Evolutionary conservation across 2,329 filamentous ascomycete genomes (phyloP).

Genomic region (Cytospora leucostoma): DNA sequence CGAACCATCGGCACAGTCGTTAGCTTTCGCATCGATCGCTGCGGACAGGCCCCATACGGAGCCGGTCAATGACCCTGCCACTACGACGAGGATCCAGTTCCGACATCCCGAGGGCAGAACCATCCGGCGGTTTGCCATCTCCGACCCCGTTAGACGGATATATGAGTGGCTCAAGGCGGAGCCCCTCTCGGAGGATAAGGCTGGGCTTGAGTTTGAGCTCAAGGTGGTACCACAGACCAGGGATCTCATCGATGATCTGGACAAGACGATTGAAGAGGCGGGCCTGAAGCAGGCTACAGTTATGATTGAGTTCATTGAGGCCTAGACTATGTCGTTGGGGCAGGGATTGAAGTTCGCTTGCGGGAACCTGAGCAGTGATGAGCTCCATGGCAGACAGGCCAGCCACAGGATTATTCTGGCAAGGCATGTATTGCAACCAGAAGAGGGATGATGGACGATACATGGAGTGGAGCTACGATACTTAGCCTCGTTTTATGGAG

Average conservation of each 20-base stretch:
- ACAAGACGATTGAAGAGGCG: conserved; percentile 74
- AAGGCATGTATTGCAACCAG: not conserved
- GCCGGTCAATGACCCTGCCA: conserved; percentile 68
- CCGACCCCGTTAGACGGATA: conserved; percentile 77
- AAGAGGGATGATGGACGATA: not conserved
- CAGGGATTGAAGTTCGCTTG: not conserved
- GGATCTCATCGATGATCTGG: conserved; percentile 77
- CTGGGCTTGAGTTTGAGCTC: conserved; percentile 79
- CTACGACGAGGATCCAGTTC: conserved; percentile 89
- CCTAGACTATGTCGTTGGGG: not conserved
- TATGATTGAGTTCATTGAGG: conserved; percentile 73
- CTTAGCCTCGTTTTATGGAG: too few species aligned
- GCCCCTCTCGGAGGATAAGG: conserved; percentile 73
- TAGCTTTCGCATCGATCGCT: conserved; percentile 70
- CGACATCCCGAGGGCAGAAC: conserved; percentile 80
- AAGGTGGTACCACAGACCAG: conserved; percentile 76
- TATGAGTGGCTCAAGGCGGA: conserved; percentile 97
- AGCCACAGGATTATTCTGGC: not conserved
- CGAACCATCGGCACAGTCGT: conserved; percentile 34
- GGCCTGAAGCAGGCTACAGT: conserved; percentile 91
- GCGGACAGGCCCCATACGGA: conserved; percentile 74
- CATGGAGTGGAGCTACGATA: too few species aligned
- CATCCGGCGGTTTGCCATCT: conserved; percentile 78
- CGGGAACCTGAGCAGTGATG: not conserved
- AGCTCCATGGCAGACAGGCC: not conserved